Percentiles rank a stretch among this genome's conserved stretches.
Conservation (phyloP, 176 grass and related monocot species). For the sorghum (Sorghum bicolor) region DNA sequence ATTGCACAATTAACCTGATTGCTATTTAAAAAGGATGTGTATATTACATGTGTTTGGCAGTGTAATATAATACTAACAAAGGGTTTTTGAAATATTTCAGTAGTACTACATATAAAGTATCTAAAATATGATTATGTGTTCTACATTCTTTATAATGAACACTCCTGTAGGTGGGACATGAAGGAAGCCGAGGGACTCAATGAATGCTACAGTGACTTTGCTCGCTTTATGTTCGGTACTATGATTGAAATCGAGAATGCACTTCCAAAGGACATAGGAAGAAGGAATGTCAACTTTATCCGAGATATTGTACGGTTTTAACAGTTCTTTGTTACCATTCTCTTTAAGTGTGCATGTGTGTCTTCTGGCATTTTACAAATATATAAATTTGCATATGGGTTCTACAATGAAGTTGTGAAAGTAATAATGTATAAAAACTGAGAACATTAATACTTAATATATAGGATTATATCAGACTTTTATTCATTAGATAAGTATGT, state of each 20-base stretch:
- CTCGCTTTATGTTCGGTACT: constrained; percentile 18
- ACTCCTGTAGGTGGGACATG: background rate
- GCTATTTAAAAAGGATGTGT: too few species aligned
- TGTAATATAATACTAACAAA: background rate
- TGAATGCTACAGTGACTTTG: background rate
- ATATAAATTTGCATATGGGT: background rate
- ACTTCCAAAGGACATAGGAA: constrained; percentile 1
- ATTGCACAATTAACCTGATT: too few species aligned
- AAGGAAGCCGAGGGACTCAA: background rate
- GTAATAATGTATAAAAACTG: too few species aligned
- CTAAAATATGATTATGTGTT: background rate
- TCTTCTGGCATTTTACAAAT: background rate
- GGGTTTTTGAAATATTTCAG: too few species aligned
- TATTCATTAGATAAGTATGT: background rate
- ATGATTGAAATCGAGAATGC: constrained; percentile 23
- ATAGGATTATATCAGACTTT: background rate
- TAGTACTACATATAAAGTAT: background rate
- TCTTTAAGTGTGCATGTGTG: background rate
- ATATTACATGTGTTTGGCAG: too few species aligned
- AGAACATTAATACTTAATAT: background rate
- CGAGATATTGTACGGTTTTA: background rate
- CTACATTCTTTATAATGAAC: background rate
- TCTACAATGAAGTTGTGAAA: background rate
- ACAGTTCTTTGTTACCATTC: background rate
- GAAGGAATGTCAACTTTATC: background rate